Evolutionary conservation across 768 basidiomycete species (phyloP).

Genomic region (Suillus subalutaceus): DNA sequence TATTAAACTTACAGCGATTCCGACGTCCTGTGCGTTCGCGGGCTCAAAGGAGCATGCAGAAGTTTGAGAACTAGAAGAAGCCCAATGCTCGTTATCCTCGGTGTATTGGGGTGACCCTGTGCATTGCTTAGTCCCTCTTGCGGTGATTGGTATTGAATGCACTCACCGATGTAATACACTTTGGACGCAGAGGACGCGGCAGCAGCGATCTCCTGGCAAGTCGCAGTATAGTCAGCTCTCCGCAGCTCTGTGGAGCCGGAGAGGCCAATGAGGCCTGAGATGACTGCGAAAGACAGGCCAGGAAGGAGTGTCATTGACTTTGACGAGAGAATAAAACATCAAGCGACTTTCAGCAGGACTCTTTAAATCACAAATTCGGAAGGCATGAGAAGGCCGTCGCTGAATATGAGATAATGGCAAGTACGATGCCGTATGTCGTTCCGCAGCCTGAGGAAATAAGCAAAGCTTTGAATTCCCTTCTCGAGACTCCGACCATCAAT

Average conservation of each 20-base stretch:
- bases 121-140: neutral
- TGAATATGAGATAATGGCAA: neutral
- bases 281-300: neutral
- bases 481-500: too few relatives aligned
- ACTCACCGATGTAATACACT: conserved; percentile 48
- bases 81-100: conserved; percentile 53
- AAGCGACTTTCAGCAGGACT: neutral
- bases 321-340: neutral
- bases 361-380: neutral
- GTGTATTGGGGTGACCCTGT: conserved; percentile 35
- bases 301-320: neutral
- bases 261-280: neutral
- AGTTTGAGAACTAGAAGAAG: conserved; percentile 47
- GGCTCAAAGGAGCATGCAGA: conserved; percentile 63
- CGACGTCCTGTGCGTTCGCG: conserved; percentile 53
- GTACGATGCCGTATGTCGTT: neutral
- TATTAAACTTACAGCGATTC: conserved; percentile 41
- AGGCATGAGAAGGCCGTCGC: neutral
- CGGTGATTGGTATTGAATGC: neutral
- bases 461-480: too few relatives aligned
- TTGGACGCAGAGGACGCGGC: conserved; percentile 46
- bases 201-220: conserved; percentile 40
- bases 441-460: neutral
- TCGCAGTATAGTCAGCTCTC: neutral
- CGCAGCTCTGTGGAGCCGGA: neutral